A percentile compares a stretch with the other conserved stretches of the same genome.
Evolutionary conservation across 2,329 filamentous ascomycete genomes (phyloP).

Genomic region (Clarireedia paspali): DNA sequence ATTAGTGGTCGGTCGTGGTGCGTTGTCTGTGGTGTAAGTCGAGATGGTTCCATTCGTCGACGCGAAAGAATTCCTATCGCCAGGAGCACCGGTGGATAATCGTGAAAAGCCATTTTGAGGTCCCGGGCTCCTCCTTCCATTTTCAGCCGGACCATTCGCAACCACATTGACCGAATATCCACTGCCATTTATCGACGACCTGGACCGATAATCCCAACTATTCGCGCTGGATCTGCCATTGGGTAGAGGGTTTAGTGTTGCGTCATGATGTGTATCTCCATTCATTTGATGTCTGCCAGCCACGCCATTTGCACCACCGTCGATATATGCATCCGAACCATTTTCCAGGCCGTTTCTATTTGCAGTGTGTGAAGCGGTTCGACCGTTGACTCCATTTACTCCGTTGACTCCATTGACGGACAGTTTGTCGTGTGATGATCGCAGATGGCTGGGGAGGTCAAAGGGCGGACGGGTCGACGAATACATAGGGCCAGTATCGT

Average conservation of each 20-base stretch:
- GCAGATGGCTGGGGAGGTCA: slow-evolving; percentile 32
- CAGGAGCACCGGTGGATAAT: slow-evolving; percentile 13
- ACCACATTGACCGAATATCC: slow-evolving; percentile 25
- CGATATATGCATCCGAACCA: slow-evolving; percentile 26
- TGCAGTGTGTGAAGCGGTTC: slow-evolving; percentile 23
- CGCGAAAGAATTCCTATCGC: slow-evolving; percentile 23
- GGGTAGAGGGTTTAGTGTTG: slow-evolving; percentile 52
- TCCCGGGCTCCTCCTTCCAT: slow-evolving; percentile 26
- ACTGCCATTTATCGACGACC: slow-evolving; percentile 26
- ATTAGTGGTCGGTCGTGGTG: slow-evolving; percentile 17
- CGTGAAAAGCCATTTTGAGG: slow-evolving; percentile 21
- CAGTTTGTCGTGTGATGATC: slow-evolving; percentile 28
- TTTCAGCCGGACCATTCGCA: slow-evolving; percentile 21
- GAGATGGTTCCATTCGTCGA: slow-evolving; percentile 25
- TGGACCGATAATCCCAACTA: slow-evolving; percentile 28
- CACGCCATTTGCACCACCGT: slow-evolving; percentile 13
- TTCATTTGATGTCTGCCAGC: slow-evolving; percentile 19
- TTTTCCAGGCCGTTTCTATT: slow-evolving; percentile 30
- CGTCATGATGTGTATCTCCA: slow-evolving; percentile 29
- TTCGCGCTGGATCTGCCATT: slow-evolving; percentile 46
- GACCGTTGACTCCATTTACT: slow-evolving; percentile 17
- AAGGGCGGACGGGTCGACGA: slow-evolving; percentile 24
- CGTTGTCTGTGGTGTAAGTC: slow-evolving; percentile 10
- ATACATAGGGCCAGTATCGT: slow-evolving; percentile 30
- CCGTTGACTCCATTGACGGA: slow-evolving; percentile 18